A percentile compares a stretch with the other conserved stretches of the same genome.
phyloP scores from a whole-genome alignment of 2,329 filamentous ascomycete species.

The Epichloe hybrida region DNA sequence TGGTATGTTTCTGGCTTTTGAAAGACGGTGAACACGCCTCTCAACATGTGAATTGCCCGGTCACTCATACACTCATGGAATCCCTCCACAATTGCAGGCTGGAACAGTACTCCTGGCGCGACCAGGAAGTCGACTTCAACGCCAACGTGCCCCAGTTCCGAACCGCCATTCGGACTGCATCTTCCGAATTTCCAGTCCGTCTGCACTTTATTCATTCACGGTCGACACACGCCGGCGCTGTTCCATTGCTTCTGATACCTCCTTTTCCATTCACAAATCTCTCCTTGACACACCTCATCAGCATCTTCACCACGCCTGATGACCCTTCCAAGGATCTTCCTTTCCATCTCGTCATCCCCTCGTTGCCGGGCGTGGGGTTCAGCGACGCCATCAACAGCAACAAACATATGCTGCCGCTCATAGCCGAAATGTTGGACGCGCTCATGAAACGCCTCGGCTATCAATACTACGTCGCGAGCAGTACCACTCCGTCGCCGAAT shows the following conservation, averaged over 20 bases:
- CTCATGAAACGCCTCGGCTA: constrained; percentile 51
- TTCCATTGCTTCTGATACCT: constrained; percentile 52
- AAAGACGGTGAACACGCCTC: background rate
- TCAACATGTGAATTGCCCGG: background rate
- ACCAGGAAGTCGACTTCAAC: constrained; percentile 45
- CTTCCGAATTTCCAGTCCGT: constrained; percentile 30
- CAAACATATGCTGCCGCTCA: constrained; percentile 33
- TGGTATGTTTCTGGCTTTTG: constrained; percentile 30
- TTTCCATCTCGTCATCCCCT: constrained; percentile 55
- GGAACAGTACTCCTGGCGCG: constrained; percentile 51
- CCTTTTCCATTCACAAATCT: constrained; percentile 53
- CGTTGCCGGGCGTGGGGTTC: constrained; percentile 53
- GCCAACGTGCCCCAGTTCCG: constrained; percentile 48
- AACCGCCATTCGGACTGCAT: constrained; percentile 33
- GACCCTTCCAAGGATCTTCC: constrained; percentile 30
- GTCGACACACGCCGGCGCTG: constrained; percentile 37
- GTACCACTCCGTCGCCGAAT: constrained; percentile 32
- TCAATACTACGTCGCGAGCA: constrained; percentile 41
- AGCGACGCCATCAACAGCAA: constrained; percentile 45
- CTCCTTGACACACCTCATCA: constrained; percentile 41
- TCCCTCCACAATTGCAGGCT: constrained; percentile 30
- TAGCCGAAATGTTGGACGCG: constrained; percentile 40
- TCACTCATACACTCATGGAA: background rate
- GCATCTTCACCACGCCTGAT: constrained; percentile 39
- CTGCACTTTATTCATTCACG: constrained; percentile 52